Conservation (phyloP, 805 yeast genomes). For the Candida xyloterini region DNA sequence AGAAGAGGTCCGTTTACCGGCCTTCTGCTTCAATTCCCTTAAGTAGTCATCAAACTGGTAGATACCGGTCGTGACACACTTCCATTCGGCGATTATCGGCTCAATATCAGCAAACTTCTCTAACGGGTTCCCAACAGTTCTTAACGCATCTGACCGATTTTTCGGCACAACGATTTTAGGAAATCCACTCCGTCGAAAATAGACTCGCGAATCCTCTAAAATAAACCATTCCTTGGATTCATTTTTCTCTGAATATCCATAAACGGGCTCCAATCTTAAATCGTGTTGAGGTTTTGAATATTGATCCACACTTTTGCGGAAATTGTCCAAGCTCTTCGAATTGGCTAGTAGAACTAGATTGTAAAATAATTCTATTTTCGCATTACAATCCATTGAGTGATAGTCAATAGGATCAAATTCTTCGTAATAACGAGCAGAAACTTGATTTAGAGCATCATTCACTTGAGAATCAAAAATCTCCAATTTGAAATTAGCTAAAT, state of each 20-base stretch:
- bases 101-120: conserved; percentile 28
- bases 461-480: conserved; percentile 30
- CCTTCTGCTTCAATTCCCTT: conserved; percentile 30
- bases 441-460: conserved; percentile 19
- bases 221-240: conserved; percentile 33
- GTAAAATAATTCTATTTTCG: conserved; percentile 49
- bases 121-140: conserved; percentile 21
- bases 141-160: conserved; percentile 29
- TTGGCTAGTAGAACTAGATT: conserved; percentile 38
- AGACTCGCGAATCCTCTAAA: conserved; percentile 52
- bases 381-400: conserved; percentile 36
- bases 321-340: conserved; percentile 41
- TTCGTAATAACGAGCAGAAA: conserved; percentile 5
- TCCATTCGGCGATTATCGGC: conserved; percentile 37
- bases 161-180: conserved; percentile 36
- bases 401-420: conserved; percentile 16
- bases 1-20: conserved; percentile 28
- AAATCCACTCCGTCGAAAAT: conserved; percentile 35
- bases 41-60: conserved; percentile 40
- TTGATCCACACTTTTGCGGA: conserved; percentile 48
- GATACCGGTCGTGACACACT: conserved; percentile 41
- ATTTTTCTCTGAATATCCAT: conserved; percentile 13
- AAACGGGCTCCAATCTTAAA: conserved; percentile 23
- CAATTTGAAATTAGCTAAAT: conserved; percentile 37
- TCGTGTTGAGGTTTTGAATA: conserved; percentile 28